Percentiles rank a stretch among this genome's conserved stretches.
These are phyloP conservation scores for Deuterostichococcus epilithicus DNA, from an alignment of 139 green algal genomes.

Conservation along the genomic window DNA sequence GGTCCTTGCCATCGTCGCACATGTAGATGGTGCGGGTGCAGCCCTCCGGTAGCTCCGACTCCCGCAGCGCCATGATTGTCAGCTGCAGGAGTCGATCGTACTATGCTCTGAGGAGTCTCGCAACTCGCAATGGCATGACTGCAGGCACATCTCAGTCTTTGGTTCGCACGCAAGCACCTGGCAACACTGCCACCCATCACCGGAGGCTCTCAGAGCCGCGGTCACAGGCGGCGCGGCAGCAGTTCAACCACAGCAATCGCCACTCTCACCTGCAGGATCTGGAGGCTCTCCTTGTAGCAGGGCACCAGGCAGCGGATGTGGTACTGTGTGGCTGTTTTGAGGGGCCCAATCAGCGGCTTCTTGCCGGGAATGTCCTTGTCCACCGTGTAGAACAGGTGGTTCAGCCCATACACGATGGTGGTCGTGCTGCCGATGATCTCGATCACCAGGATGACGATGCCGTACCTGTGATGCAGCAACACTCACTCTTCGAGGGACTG, in stretches of 20 bases:
- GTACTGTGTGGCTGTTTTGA: slow-evolving; percentile 3
- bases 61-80: slow-evolving; percentile 2
- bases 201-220: too few species aligned
- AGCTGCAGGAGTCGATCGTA: background rate
- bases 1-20: slow-evolving; percentile 52
- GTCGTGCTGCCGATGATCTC: slow-evolving; percentile 27
- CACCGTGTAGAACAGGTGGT: slow-evolving; percentile 17
- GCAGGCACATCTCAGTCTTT: too few species aligned
- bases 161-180: too few species aligned
- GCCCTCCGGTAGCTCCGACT: slow-evolving; percentile 10
- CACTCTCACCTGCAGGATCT: slow-evolving; percentile 20
- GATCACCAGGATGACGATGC: slow-evolving; percentile 17
- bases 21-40: slow-evolving; percentile 42
- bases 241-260: too few species aligned
- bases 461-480: slow-evolving; percentile 9
- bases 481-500: too few species aligned
- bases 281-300: slow-evolving; percentile 32
- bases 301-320: slow-evolving; percentile 26
- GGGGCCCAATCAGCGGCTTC: background rate
- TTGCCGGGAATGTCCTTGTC: slow-evolving; percentile 18
- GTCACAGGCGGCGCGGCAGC: too few species aligned
- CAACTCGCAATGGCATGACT: too few species aligned
- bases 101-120: too few species aligned
- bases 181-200: too few species aligned
- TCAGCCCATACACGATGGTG: slow-evolving; percentile 19